These are phyloP conservation scores for Phialocephala sp. DNA, from an alignment of 2,329 filamentous ascomycete genomes.

Conservation along the genomic window DNA sequence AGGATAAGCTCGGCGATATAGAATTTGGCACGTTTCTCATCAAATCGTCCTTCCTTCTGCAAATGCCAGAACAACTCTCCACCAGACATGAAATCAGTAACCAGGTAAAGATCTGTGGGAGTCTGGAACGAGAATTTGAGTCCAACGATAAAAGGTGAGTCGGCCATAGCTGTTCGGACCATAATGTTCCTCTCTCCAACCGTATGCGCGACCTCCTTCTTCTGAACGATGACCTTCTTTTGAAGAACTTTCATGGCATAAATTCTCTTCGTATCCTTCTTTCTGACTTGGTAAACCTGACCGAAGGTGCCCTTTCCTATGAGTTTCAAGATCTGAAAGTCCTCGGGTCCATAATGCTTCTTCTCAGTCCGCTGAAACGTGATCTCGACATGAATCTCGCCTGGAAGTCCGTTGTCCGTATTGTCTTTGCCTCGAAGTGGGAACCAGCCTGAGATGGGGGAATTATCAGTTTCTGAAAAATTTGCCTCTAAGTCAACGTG, in stretches of 20 bases:
- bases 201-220: constrained; percentile 98
- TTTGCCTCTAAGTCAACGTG: constrained; percentile 83
- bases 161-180: constrained; percentile 91
- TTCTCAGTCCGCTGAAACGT: constrained; percentile 86
- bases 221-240: constrained; percentile 99
- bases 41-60: constrained; percentile 94
- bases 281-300: constrained; percentile 97
- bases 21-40: constrained; percentile 94
- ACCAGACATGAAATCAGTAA: constrained; percentile 99
- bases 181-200: constrained; percentile 97
- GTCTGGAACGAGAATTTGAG: constrained; percentile 99
- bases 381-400: constrained; percentile 88
- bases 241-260: constrained; percentile 99
- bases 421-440: constrained; percentile 77
- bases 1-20: constrained; percentile 98
- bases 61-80: constrained; percentile 99
- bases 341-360: constrained; percentile 90
- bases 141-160: constrained; percentile 97
- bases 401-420: constrained; percentile 75
- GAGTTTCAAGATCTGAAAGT: constrained; percentile 94
- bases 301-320: constrained; percentile 99
- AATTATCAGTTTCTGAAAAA: constrained; percentile 67
- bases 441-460: constrained; percentile 84
- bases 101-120: constrained; percentile 93
- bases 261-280: constrained; percentile 93